phyloP scores from a whole-genome alignment of 2,329 filamentous ascomycete species.

The Diaporthe vaccinii region DNA sequence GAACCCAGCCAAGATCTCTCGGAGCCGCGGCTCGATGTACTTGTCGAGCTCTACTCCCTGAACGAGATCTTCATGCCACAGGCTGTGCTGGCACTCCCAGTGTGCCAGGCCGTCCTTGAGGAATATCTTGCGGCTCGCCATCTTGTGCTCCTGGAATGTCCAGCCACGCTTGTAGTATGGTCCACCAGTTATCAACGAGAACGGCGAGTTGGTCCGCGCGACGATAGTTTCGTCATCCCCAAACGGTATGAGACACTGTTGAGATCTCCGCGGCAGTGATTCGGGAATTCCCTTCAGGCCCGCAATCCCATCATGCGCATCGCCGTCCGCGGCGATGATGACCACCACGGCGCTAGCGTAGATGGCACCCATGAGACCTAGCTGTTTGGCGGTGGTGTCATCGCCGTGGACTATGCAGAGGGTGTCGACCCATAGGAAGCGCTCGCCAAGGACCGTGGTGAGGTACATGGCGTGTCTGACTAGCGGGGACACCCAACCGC shows the following conservation, averaged over 20 bases:
- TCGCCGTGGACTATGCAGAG: conserved; percentile 51
- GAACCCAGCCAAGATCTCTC: neutral
- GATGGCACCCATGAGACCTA: conserved; percentile 40
- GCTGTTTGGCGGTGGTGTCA: neutral
- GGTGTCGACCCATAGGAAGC: conserved; percentile 52
- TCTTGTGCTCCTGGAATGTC: conserved; percentile 18
- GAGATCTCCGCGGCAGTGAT: neutral
- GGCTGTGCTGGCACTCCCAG: conserved; percentile 15
- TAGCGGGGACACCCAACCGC: conserved; percentile 45
- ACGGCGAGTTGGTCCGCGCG: neutral
- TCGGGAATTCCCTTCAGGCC: neutral
- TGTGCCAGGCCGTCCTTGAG: neutral
- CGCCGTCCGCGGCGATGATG: conserved; percentile 39
- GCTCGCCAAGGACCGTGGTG: conserved; percentile 41
- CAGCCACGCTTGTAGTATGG: neutral
- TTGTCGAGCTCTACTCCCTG: conserved; percentile 19
- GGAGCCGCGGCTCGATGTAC: neutral
- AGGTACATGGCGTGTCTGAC: conserved; percentile 36
- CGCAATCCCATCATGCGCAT: neutral
- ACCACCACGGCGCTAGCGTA: conserved; percentile 44
- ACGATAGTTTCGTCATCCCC: neutral
- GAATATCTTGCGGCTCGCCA: neutral
- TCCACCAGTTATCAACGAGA: neutral
- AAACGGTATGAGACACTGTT: conserved; percentile 9
- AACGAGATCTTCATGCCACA: conserved; percentile 1